These are phyloP conservation scores for Linnemannia zychae DNA, from an alignment of 192 early-diverging fungal species.

Conservation along the genomic window DNA sequence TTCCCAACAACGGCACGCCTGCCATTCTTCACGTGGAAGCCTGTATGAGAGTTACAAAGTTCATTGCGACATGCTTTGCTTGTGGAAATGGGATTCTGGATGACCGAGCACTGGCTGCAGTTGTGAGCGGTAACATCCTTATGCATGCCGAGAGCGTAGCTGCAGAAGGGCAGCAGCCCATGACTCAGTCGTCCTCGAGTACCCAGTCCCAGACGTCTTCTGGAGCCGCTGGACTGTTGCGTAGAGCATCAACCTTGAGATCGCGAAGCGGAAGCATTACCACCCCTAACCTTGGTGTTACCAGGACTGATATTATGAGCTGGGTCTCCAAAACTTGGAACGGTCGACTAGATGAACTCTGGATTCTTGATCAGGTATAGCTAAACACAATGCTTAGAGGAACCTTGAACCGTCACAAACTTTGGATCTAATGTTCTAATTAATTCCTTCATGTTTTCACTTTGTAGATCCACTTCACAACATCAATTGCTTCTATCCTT, in stretches of 20 bases:
- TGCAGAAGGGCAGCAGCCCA: conserved; percentile 15
- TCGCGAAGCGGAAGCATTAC: conserved; percentile 42
- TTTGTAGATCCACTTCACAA: conserved; percentile 59
- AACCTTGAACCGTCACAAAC: background rate
- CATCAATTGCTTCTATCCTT: conserved; percentile 72
- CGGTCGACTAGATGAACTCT: conserved; percentile 51
- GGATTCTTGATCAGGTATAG: conserved; percentile 47
- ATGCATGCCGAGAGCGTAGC: conserved; percentile 19
- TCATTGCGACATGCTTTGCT: conserved; percentile 63
- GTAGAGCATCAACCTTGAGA: conserved; percentile 39
- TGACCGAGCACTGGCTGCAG: conserved; percentile 43
- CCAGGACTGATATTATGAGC: conserved; percentile 47
- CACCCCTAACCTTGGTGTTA: conserved; percentile 26
- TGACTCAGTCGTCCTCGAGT: conserved; percentile 29
- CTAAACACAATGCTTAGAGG: too few species aligned
- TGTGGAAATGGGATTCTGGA: conserved; percentile 51
- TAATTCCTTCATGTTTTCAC: background rate
- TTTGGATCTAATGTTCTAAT: background rate
- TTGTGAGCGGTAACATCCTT: conserved; percentile 46
- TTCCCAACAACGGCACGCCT: conserved; percentile 60
- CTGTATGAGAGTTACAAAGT: conserved; percentile 77
- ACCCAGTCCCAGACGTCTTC: conserved; percentile 31
- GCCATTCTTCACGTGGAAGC: conserved; percentile 75
- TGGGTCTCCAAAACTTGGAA: conserved; percentile 49
- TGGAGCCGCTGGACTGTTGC: conserved; percentile 31